Conservation (phyloP, 345 rosid genomes). For the Citropsis articulata region DNA sequence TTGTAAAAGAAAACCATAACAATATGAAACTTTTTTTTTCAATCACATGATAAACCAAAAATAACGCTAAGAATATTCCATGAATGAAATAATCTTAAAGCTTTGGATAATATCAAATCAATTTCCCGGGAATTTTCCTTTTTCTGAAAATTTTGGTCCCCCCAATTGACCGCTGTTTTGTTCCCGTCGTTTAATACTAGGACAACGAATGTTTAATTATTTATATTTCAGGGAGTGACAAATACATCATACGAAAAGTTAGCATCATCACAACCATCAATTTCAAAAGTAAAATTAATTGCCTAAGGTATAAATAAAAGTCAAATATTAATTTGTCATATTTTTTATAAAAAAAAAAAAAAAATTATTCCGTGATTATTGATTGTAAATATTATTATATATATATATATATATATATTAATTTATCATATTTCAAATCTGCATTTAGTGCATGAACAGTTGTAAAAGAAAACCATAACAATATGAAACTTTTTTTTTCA, state of each 20-base stretch:
- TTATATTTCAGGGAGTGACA: neutral
- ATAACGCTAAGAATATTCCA: neutral
- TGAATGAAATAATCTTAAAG: neutral
- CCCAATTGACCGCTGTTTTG: constrained; percentile 25
- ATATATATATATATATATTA: too few species aligned
- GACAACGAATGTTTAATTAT: neutral
- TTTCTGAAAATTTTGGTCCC: neutral
- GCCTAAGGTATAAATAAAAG: too few species aligned
- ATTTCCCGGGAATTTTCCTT: neutral
- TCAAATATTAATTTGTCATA: too few species aligned
- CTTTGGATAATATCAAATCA: neutral
- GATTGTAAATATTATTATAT: too few species aligned
- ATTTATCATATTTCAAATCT: too few species aligned
- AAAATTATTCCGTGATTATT: too few species aligned
- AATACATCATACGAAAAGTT: neutral
- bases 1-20: neutral
- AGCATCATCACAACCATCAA: neutral
- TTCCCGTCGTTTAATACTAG: neutral
- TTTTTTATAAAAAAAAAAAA: too few species aligned
- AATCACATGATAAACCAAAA: neutral
- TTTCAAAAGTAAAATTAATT: too few species aligned
- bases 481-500: too few species aligned
- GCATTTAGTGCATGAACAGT: too few species aligned
- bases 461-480: too few species aligned
- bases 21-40: too few species aligned